Evolutionary conservation across 2,329 filamentous ascomycete species (phyloP).

Genomic region (Pseudocercospora cruenta): DNA sequence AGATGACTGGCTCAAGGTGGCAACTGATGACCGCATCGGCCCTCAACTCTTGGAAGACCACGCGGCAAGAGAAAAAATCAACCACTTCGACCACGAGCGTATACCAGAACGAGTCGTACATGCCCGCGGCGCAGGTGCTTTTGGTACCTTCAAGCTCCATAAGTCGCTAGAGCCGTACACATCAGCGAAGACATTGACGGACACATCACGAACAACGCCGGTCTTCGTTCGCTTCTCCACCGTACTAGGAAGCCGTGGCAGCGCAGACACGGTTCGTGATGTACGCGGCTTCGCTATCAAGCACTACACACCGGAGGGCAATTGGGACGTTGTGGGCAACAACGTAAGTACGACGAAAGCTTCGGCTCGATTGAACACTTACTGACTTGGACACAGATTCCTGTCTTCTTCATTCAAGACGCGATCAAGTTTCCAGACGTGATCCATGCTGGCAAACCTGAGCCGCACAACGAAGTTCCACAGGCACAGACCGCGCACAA

Average conservation of each 20-base stretch:
- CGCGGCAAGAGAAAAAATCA: conserved; percentile 74
- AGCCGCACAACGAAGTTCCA: conserved; percentile 71
- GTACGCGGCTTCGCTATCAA: conserved; percentile 79
- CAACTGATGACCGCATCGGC: conserved; percentile 65
- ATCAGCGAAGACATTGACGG: conserved; percentile 66
- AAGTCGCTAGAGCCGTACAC: conserved; percentile 67
- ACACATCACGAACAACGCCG: conserved; percentile 68
- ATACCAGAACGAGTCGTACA: conserved; percentile 72
- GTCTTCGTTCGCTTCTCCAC: conserved; percentile 78
- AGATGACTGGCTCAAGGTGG: conserved; percentile 76
- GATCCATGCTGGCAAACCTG: conserved; percentile 66
- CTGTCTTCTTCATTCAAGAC: conserved; percentile 77
- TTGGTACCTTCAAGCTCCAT: conserved; percentile 68
- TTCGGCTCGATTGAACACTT: no score
- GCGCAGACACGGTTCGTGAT: conserved; percentile 81
- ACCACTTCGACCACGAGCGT: conserved; percentile 75
- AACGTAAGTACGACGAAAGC: conserved; percentile 54
- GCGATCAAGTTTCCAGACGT: conserved; percentile 74
- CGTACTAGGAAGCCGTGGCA: conserved; percentile 73
- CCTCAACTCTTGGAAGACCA: conserved; percentile 72
- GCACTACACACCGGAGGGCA: conserved; percentile 77
- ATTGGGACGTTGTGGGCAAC: conserved; percentile 70
- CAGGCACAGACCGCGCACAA: conserved; percentile 63
- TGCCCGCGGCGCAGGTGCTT: conserved; percentile 66
- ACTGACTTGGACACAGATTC: conserved; percentile 42